A percentile compares a stretch with the other conserved stretches of the same genome.
phyloP scores from a whole-genome alignment of 352 stramenopile species.

The Aphanomyces stellatus region DNA sequence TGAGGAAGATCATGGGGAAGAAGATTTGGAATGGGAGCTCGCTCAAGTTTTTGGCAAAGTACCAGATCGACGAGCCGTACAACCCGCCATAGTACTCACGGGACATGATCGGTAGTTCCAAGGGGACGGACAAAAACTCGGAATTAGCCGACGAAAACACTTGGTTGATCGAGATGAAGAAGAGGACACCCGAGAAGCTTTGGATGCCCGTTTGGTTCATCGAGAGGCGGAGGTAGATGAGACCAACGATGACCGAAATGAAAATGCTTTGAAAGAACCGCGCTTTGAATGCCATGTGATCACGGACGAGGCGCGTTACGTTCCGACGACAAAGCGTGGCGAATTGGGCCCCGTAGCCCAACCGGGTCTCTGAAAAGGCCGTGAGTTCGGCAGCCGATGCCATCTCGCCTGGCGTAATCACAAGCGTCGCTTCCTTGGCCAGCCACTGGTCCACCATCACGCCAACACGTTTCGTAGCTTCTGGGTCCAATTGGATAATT shows the following conservation, averaged over 20 bases:
- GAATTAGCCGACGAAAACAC: conserved; percentile 29
- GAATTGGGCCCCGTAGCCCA: conserved; percentile 5
- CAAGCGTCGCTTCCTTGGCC: background rate
- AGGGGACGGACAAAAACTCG: conserved; percentile 28
- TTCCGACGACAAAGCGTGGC: conserved; percentile 21
- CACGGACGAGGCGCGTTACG: conserved; percentile 22
- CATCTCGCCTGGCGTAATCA: background rate
- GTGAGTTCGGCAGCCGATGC: background rate
- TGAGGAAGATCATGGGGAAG: conserved; percentile 35
- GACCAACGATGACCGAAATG: conserved; percentile 19
- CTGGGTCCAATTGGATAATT: conserved; percentile 29
- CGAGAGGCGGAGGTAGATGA: conserved; percentile 16
- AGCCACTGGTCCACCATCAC: conserved; percentile 24
- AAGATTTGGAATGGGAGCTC: conserved; percentile 33
- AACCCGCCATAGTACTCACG: conserved; percentile 28
- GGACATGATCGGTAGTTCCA: conserved; percentile 30
- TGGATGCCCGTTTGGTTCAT: conserved; percentile 16
- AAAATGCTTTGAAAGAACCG: conserved; percentile 25
- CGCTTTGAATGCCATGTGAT: conserved; percentile 27
- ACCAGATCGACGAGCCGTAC: conserved; percentile 29
- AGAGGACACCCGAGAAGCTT: conserved; percentile 19
- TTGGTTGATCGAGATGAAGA: conserved; percentile 24
- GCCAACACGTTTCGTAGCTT: conserved; percentile 23
- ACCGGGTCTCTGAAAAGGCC: background rate
- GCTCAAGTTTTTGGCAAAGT: conserved; percentile 28